Evolutionary conservation across 768 basidiomycete genomes (phyloP).

Genomic region (Lentinula sp.): DNA sequence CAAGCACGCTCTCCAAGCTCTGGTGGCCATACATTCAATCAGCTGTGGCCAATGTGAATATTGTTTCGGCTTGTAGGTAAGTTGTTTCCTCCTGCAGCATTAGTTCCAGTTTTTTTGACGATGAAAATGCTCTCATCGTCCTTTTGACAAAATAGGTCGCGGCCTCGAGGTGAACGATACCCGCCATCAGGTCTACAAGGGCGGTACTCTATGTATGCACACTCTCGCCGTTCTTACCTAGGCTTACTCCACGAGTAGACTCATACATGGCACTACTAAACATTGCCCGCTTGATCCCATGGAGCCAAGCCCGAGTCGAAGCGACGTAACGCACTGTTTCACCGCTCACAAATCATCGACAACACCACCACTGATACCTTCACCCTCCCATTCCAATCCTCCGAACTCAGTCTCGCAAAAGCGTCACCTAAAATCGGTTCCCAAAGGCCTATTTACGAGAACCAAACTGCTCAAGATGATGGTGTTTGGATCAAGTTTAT

Average conservation of each 20-base stretch:
- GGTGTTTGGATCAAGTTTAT: constrained; percentile 10
- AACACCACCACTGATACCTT: constrained; percentile 5
- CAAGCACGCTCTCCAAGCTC: not conserved
- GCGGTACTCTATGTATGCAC: not conserved
- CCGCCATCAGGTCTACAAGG: constrained; percentile 8
- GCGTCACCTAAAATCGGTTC: constrained; percentile 2
- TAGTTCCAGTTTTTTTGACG: not conserved
- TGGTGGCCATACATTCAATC: not conserved
- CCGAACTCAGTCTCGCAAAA: constrained; percentile 5
- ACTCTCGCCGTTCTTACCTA: not conserved
- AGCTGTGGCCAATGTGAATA: not conserved
- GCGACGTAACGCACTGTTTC: not conserved
- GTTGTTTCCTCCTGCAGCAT: not conserved
- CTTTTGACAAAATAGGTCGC: not conserved
- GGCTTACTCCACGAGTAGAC: not conserved
- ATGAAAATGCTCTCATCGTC: not conserved
- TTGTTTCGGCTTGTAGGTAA: not conserved
- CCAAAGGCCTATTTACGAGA: not conserved
- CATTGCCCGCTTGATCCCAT: not conserved
- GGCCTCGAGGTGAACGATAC: constrained; percentile 5
- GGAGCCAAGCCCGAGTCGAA: not conserved
- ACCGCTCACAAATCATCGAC: constrained; percentile 4
- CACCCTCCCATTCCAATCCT: constrained; percentile 1
- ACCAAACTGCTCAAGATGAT: not conserved
- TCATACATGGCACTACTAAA: constrained; percentile 8